Base-by-base conservation (phyloP, 148 eudicot species). In the Rhododendron molle region DNA sequence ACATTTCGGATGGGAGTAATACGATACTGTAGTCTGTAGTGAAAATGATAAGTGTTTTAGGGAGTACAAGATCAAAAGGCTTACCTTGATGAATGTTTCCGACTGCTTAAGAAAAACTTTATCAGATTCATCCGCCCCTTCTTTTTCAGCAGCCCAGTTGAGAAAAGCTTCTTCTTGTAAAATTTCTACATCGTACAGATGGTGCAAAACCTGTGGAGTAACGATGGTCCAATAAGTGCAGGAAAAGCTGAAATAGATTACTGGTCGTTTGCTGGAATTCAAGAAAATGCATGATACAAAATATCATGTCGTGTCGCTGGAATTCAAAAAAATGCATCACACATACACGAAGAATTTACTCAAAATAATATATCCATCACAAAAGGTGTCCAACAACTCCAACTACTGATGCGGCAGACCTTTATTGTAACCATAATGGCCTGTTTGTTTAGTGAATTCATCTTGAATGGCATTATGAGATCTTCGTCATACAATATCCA, bases 121-220 rank as follows among this genome's bases (percentile, higher is more conserved):
- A 89, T 96, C 98, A 11, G 91, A 88, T 85, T 96, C 99, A 67
- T 95, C 99, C 20, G 99, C 99, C 77, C 87, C 96, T 80, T 89
- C 94, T 90, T 96, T 96, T 87, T 96, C 99, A 5, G 93, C 50
- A 78, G 95, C 98, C 99, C 99, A 96, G 49, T 87, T 81, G 14
- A 95, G 93, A 88, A 96, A 91, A 67, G 98, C 96, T 13, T 96
- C 96, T 88, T 96, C 99, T 92, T 91, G 94, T 87, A 95, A 85
- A 73, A 96, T 83, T 34, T 96, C 99, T 85, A 87, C 84, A 8
- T 92, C 90, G 54, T 96, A 96, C 36, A 96, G 86, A 81, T 89
- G 90, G 86, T 94, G 98, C 89, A 96, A 90, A 85, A 95, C 87
- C 98, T 96, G 89, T 72, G 26, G n/a, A 81, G 52, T 28, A 47